These are phyloP conservation scores for Hysterangium stoloniferum DNA, from an alignment of 768 basidiomycete species.

Conservation along the genomic window DNA sequence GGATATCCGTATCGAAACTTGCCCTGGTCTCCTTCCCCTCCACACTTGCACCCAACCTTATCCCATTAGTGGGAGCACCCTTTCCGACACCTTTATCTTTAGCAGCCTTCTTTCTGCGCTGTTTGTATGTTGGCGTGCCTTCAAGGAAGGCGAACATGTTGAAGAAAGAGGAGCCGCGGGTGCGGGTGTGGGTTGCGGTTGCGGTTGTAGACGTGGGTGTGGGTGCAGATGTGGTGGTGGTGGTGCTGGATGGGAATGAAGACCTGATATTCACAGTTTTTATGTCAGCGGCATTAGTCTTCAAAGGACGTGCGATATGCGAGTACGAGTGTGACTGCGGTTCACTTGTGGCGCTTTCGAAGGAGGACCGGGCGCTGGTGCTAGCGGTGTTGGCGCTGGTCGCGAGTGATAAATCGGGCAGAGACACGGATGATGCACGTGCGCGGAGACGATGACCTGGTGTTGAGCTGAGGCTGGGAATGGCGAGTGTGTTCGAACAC, in stretches of 20 bases:
- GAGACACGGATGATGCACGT: not conserved
- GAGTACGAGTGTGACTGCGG: no score
- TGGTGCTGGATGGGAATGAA: no score
- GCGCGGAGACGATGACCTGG: not conserved
- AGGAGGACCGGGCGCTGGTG: slow-evolving; percentile 18
- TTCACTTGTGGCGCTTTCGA: slow-evolving; percentile 16
- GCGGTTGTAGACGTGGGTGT: not conserved
- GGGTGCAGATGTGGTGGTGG: not conserved
- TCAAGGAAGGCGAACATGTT: slow-evolving; percentile 70
- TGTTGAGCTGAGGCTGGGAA: not conserved
- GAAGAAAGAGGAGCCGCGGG: slow-evolving; percentile 33
- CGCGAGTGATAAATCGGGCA: slow-evolving; percentile 2
- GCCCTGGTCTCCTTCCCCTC: slow-evolving; percentile 22
- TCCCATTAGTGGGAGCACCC: no score
- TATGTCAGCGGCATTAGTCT: not conserved
- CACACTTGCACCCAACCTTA: slow-evolving; percentile 20
- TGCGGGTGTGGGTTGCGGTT: not conserved
- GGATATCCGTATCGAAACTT: not conserved
- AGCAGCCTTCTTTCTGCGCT: slow-evolving; percentile 67
- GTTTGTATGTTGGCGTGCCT: slow-evolving; percentile 84
- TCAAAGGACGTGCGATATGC: no score
- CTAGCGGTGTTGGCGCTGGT: no score
- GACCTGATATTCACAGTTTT: not conserved
- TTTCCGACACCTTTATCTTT: no score
- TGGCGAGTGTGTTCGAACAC: no score